Evolutionary conservation across 148 eudicot genomes (phyloP).

Genomic region (Tetragonia tetragonoides): DNA sequence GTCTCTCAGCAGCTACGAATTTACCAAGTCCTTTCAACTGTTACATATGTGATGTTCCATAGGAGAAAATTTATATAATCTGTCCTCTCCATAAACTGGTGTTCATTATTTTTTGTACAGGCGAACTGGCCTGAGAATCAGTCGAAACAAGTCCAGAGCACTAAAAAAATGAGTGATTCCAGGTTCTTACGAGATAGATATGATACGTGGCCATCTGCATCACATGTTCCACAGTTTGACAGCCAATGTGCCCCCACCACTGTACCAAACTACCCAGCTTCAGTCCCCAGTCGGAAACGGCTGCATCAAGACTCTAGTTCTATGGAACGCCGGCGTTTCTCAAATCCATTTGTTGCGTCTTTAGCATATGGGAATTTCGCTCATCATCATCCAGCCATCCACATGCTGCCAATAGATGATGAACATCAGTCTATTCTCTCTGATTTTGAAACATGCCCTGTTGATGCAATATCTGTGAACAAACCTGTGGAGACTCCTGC

Average conservation of each 20-base stretch:
- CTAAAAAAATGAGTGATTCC: slow-evolving; percentile 31
- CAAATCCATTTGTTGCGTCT: slow-evolving; percentile 32
- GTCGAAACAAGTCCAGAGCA: slow-evolving; percentile 28
- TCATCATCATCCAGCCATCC: slow-evolving; percentile 30
- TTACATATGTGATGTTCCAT: not conserved
- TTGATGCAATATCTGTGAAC: slow-evolving; percentile 31
- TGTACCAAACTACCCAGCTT: slow-evolving; percentile 27
- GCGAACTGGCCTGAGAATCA: slow-evolving; percentile 29
- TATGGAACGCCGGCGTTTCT: slow-evolving; percentile 30
- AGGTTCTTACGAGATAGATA: slow-evolving; percentile 30
- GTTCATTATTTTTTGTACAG: slow-evolving; percentile 28
- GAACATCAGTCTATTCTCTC: slow-evolving; percentile 32
- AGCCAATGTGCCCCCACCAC: slow-evolving; percentile 27
- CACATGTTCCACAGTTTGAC: slow-evolving; percentile 35
- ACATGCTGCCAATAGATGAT: slow-evolving; percentile 31
- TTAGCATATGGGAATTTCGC: slow-evolving; percentile 33
- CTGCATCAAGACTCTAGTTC: slow-evolving; percentile 33
- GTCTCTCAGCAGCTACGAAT: not conserved
- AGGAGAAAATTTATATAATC: not conserved
- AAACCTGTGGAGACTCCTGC: slow-evolving; percentile 27
- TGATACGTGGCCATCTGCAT: slow-evolving; percentile 37
- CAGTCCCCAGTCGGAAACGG: slow-evolving; percentile 32
- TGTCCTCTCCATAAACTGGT: not conserved
- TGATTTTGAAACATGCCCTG: slow-evolving; percentile 31
- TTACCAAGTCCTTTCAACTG: not conserved